A percentile compares a stretch with the other conserved stretches of the same genome.
These are phyloP conservation scores for Gleditsia sinensis DNA, from an alignment of 306 rosid species.

Conservation along the genomic window DNA sequence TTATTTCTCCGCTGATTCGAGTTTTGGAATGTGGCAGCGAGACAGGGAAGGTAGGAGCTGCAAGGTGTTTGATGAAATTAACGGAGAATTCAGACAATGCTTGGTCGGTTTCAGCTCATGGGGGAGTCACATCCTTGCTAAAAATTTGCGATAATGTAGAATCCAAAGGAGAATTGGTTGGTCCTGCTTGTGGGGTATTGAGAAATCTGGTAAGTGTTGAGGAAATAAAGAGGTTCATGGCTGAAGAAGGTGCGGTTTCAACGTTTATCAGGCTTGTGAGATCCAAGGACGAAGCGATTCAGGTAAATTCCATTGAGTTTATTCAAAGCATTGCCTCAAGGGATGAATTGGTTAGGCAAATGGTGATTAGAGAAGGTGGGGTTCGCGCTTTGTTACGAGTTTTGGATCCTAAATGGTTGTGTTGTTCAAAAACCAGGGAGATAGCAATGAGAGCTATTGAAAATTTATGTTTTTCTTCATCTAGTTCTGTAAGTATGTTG, in stretches of 20 bases:
- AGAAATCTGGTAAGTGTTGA: slow-evolving; percentile 72
- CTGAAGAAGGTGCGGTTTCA: slow-evolving; percentile 71
- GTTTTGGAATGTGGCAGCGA: slow-evolving; percentile 74
- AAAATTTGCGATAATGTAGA: slow-evolving; percentile 57
- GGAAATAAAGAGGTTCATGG: slow-evolving; percentile 83
- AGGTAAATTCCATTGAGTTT: slow-evolving; percentile 63
- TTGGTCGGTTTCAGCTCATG: slow-evolving; percentile 92
- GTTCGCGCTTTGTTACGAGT: slow-evolving; percentile 57
- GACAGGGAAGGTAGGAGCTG: slow-evolving; percentile 52
- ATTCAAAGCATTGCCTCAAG: slow-evolving; percentile 66
- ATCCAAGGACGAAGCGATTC: slow-evolving; percentile 65
- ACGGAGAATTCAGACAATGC: slow-evolving; percentile 85
- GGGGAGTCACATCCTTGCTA: slow-evolving; percentile 76
- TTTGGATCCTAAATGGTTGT: slow-evolving; percentile 54
- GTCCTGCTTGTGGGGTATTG: slow-evolving; percentile 72
- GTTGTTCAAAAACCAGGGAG: slow-evolving; percentile 60
- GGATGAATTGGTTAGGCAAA: slow-evolving; percentile 57
- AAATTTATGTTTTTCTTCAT: slow-evolving; percentile 58
- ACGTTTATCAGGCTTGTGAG: slow-evolving; percentile 53
- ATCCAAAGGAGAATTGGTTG: slow-evolving; percentile 53
- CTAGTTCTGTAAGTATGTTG: slow-evolving; percentile 46
- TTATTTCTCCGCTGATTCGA: slow-evolving; percentile 65
- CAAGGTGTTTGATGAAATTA: slow-evolving; percentile 60
- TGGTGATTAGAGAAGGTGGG: slow-evolving; percentile 74
- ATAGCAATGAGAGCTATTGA: slow-evolving; percentile 66